Conservation (phyloP, 129 eudicot species). For the Heracleum sosnowskyi region DNA sequence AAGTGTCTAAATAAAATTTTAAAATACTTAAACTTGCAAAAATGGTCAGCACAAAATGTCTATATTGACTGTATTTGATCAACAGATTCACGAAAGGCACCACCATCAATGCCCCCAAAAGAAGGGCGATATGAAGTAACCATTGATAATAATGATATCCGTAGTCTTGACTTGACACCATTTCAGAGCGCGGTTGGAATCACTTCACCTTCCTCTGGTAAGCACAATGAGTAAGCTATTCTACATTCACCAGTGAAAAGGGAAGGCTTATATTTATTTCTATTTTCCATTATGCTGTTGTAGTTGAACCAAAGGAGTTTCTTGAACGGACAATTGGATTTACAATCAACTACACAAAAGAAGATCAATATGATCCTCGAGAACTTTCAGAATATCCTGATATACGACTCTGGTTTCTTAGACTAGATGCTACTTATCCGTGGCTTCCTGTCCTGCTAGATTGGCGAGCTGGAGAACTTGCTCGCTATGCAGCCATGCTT, state of each 20-base stretch:
- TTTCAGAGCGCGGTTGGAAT: conserved; percentile 51
- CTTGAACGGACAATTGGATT: conserved; percentile 82
- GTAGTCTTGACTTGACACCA: conserved; percentile 55
- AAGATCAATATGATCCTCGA: conserved; percentile 65
- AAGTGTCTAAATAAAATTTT: not conserved
- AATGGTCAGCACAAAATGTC: no score
- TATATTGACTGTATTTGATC: not conserved
- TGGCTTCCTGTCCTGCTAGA: conserved; percentile 86
- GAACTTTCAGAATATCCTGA: conserved; percentile 87
- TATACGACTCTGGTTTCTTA: conserved; percentile 86
- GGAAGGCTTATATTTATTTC: not conserved
- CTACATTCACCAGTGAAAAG: not conserved
- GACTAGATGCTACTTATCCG: conserved; percentile 81
- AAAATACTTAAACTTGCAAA: not conserved
- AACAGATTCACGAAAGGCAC: conserved; percentile 43
- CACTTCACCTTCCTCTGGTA: conserved; percentile 45
- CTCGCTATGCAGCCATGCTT: conserved; percentile 93
- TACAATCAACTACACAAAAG: conserved; percentile 62
- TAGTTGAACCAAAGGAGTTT: conserved; percentile 69
- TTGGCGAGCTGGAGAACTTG: conserved; percentile 97
- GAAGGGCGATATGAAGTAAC: conserved; percentile 76
- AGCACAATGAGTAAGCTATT: conserved; percentile 11
- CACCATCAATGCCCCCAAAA: conserved; percentile 84
- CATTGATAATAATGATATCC: conserved; percentile 48
- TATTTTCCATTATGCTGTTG: not conserved